phyloP scores from a whole-genome alignment of 2,329 filamentous ascomycete species.

The Colletotrichum incanum region DNA sequence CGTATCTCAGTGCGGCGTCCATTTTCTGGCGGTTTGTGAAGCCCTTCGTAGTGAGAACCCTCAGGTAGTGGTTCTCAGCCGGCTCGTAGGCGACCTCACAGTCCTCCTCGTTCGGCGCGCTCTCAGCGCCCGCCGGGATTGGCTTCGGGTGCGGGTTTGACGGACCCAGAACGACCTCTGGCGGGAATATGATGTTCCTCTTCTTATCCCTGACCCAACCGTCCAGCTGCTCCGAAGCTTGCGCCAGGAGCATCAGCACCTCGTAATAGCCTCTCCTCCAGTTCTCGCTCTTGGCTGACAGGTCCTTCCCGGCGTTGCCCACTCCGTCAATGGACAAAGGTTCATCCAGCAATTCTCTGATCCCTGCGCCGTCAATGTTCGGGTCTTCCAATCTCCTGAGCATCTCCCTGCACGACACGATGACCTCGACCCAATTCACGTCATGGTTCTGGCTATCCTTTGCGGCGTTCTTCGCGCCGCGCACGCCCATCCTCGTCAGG shows the following conservation, averaged over 20 bases:
- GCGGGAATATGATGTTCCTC: constrained; percentile 77
- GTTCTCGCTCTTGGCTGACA: constrained; percentile 82
- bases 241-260: constrained; percentile 82
- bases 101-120: constrained; percentile 81
- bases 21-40: constrained; percentile 85
- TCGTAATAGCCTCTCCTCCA: constrained; percentile 93
- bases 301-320: constrained; percentile 73
- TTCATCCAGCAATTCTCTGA: constrained; percentile 71
- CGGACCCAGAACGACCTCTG: constrained; percentile 83
- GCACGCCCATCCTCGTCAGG: constrained; percentile 77
- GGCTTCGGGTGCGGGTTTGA: constrained; percentile 87
- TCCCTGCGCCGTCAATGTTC: constrained; percentile 76
- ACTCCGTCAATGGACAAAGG: constrained; percentile 69
- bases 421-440: constrained; percentile 79
- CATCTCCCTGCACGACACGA: constrained; percentile 71
- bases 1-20: constrained; percentile 86
- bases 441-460: constrained; percentile 67
- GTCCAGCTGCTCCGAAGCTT: constrained; percentile 85
- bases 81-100: constrained; percentile 78
- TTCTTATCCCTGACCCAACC: constrained; percentile 82
- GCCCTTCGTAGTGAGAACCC: constrained; percentile 84
- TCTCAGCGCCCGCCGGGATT: constrained; percentile 74
- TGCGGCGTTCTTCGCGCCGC: constrained; percentile 74
- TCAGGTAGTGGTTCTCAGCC: constrained; percentile 85
- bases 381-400: constrained; percentile 80